A percentile compares a stretch with the other conserved stretches of the same genome.
Evolutionary conservation across 768 basidiomycete species (phyloP).

Genomic region (Trametes maxima): DNA sequence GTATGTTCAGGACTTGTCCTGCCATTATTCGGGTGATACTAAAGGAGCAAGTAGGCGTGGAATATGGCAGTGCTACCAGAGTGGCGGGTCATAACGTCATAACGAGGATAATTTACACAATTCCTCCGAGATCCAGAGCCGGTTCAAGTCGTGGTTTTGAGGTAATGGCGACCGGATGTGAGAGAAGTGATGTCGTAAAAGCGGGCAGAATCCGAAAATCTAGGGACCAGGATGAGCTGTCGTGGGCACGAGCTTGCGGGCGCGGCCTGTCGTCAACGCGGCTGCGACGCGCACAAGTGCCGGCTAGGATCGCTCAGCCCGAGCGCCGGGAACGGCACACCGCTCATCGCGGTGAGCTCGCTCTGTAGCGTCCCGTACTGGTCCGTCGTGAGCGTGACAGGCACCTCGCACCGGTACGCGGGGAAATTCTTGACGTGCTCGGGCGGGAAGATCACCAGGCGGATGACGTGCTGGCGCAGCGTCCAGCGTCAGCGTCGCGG

Average conservation of each 20-base stretch:
- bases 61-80: neutral
- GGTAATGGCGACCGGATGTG: no score
- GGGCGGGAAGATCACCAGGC: constrained; percentile 38
- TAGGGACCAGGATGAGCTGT: no score
- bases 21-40: neutral
- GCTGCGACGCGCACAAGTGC: neutral
- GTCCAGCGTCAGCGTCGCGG: neutral
- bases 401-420: constrained; percentile 39
- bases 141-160: neutral
- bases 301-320: constrained; percentile 32
- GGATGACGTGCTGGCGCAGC: constrained; percentile 41
- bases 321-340: constrained; percentile 43
- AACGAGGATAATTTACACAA: neutral
- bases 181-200: neutral
- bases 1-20: neutral
- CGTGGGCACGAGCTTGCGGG: neutral
- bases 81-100: constrained; percentile 7
- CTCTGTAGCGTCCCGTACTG: constrained; percentile 41
- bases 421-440: constrained; percentile 37
- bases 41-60: neutral
- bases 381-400: constrained; percentile 43
- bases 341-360: constrained; percentile 41
- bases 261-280: neutral
- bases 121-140: neutral
- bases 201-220: neutral